Base-by-base conservation (phyloP, 2,329 filamentous ascomycete species). In the Talaromyces sp. region DNA sequence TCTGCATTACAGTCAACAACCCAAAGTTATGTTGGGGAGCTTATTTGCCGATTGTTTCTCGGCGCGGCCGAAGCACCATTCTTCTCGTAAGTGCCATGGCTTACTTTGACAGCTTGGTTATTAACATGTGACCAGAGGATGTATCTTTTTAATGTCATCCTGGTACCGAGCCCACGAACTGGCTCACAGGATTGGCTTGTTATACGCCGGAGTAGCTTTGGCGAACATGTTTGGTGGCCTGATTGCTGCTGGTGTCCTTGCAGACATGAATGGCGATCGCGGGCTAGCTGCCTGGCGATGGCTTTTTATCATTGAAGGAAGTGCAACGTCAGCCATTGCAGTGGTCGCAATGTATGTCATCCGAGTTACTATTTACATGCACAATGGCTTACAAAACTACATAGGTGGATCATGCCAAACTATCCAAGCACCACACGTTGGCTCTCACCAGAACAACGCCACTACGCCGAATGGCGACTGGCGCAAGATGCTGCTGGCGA, bases 201-300 rank as follows among this genome's bases (percentile, higher is more conserved):
- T 90, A 73, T 85, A 91, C 59, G 86, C 90, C 60, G 88, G 86
- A 82, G 84, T 87, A 0, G 87, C 88, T 0, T 77, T 91, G 0
- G 88, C 88, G 0, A 88, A 88, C 2, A 88, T 88, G 0, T 91
- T 91, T 65, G 88, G 88, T 22, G 88, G 88, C 0, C 78, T 91
- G 0, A 77, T 91, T 0, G 85, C 84, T 0, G 85, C 81, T 0
- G 88, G 77, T 1, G 91, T 91, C 64, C 78, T 91, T 17, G 19
- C 19, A 22, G 85, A 76, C 2, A 78, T 91, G 1, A 74, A 82
- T 57, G 72, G 78, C 61, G 85, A 90, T 63, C 86, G 85, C 8
- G 71, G 77, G 3, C 72, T 89, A 0, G 76, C 75, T 22, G 75
- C 73, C 6, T 91, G 88, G 88, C 78, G 87, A 6, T 89, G 89